Conservation (phyloP, 306 rosid genomes). For the Spatholobus suberectus region DNA sequence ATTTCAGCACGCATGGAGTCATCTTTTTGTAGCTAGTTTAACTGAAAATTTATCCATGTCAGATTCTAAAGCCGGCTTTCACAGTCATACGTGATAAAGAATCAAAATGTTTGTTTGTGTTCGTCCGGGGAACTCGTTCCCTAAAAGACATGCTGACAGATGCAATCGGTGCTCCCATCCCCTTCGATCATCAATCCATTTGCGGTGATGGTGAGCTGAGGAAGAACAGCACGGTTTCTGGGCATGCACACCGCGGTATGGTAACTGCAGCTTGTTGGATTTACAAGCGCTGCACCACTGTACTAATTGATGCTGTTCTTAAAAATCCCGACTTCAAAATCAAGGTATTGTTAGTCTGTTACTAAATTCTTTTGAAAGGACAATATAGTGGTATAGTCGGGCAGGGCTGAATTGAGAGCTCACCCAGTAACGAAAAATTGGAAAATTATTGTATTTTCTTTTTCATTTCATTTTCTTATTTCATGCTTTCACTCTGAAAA, state of each 20-base stretch:
- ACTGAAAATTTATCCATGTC: neutral
- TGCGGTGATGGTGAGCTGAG: conserved; percentile 70
- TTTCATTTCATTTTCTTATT: no score
- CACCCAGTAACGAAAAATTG: no score
- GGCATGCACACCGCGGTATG: conserved; percentile 98
- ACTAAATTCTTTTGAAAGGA: no score
- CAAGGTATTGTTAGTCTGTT: conserved; percentile 60
- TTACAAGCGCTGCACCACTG: conserved; percentile 80
- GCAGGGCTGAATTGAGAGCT: no score
- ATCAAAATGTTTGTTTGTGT: conserved; percentile 76
- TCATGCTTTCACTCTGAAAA: no score
- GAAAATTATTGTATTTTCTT: no score
- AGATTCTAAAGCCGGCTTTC: conserved; percentile 94
- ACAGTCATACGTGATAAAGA: conserved; percentile 74
- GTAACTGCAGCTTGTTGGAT: conserved; percentile 98
- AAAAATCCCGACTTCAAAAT: conserved; percentile 76
- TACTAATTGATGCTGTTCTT: conserved; percentile 67
- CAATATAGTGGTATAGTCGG: no score
- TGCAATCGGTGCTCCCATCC: conserved; percentile 85
- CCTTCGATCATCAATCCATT: conserved; percentile 81
- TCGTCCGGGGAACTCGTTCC: conserved; percentile 93
- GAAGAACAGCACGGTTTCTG: conserved; percentile 78
- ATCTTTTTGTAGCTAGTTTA: no score
- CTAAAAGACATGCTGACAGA: conserved; percentile 91
- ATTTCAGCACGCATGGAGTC: no score